Conservation (phyloP, 2,329 filamentous ascomycete genomes). For the Penicillium sp. region DNA sequence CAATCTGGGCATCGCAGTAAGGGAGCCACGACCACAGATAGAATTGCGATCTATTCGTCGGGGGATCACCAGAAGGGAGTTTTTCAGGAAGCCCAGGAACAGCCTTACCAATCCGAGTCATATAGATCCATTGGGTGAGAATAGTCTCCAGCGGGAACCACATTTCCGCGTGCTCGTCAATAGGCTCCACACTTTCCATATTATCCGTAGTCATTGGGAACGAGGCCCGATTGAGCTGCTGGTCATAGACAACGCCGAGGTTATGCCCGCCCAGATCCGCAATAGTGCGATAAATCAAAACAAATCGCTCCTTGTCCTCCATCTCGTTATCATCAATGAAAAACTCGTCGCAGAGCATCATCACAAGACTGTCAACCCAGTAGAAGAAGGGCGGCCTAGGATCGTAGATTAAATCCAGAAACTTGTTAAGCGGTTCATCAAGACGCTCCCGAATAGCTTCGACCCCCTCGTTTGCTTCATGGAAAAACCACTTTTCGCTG, state of each 20-base stretch:
- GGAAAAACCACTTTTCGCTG: neutral
- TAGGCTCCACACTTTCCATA: conserved; percentile 8
- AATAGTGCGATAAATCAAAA: conserved; percentile 13
- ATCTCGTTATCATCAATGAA: conserved; percentile 9
- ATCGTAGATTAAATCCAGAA: conserved; percentile 14
- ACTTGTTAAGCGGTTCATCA: conserved; percentile 9
- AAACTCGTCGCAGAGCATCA: conserved; percentile 2
- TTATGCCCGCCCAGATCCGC: conserved; percentile 9
- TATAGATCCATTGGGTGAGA: conserved; percentile 20
- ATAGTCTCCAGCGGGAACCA: too few relatives aligned
- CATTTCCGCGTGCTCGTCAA: too few relatives aligned
- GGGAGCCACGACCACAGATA: conserved; percentile 13
- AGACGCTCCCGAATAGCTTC: conserved; percentile 10
- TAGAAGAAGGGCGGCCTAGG: conserved; percentile 12
- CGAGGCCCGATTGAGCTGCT: neutral
- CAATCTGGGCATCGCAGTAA: conserved; percentile 13
- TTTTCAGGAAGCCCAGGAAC: neutral
- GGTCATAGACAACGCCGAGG: conserved; percentile 3
- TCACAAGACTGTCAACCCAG: conserved; percentile 9
- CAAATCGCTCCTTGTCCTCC: conserved; percentile 10
- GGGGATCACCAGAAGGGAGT: too few relatives aligned
- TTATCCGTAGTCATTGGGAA: conserved; percentile 4
- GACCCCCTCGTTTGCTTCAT: neutral
- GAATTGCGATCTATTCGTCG: neutral
- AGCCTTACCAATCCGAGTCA: conserved; percentile 14